These are phyloP conservation scores for Lithospermum erythrorhizon DNA, from an alignment of 257 asterid species.

Conservation along the genomic window DNA sequence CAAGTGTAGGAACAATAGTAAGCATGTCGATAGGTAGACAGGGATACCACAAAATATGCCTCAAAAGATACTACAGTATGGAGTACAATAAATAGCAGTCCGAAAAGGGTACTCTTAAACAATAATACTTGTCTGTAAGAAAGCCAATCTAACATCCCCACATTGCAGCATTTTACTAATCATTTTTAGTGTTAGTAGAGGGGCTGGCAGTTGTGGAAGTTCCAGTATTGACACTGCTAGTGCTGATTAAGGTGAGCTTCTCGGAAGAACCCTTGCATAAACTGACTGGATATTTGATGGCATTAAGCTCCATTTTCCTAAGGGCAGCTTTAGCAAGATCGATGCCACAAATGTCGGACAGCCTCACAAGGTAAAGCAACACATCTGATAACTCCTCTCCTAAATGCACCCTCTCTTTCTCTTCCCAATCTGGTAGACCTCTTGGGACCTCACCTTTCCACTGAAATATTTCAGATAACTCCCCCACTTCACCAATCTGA, in stretches of 20 bases:
- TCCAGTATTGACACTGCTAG: not conserved
- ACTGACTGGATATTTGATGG: constrained; percentile 41
- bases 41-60: too few species aligned
- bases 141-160: constrained; percentile 1
- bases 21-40: too few species aligned
- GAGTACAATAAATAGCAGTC: not conserved
- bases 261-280: constrained; percentile 33
- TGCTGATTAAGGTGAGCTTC: constrained; percentile 11
- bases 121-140: not conserved
- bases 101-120: not conserved
- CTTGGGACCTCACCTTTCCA: constrained; percentile 66
- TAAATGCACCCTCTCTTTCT: constrained; percentile 41
- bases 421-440: constrained; percentile 51
- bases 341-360: constrained; percentile 50
- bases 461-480: constrained; percentile 54
- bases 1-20: too few species aligned
- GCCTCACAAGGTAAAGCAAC: constrained; percentile 42
- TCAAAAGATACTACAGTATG: too few species aligned
- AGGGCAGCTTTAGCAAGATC: constrained; percentile 57
- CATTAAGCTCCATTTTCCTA: constrained; percentile 45
- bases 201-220: constrained; percentile 3
- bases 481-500: constrained; percentile 74
- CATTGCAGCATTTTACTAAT: constrained; percentile 11
- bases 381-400: constrained; percentile 68
- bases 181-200: constrained; percentile 6